phyloP scores from a whole-genome alignment of 352 stramenopile species.

The Achlya hypogyna region DNA sequence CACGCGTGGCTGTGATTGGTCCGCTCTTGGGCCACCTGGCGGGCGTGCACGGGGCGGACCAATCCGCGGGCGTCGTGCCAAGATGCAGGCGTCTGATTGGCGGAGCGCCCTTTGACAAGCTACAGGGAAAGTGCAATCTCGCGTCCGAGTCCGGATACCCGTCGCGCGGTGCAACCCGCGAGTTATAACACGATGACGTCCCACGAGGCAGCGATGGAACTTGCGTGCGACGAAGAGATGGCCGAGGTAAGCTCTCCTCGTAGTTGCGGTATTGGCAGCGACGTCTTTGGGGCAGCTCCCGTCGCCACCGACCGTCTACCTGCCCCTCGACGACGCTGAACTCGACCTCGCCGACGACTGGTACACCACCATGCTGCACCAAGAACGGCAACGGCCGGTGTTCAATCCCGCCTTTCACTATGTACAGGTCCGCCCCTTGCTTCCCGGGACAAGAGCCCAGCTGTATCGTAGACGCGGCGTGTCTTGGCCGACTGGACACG shows the following conservation, averaged over 20 bases:
- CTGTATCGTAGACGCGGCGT: slow-evolving; percentile 9
- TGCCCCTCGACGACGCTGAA: neutral
- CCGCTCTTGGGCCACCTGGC: neutral
- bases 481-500: slow-evolving; percentile 58
- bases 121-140: neutral
- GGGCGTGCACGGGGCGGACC: too few species aligned
- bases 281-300: neutral
- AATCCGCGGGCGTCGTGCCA: neutral
- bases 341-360: slow-evolving; percentile 16
- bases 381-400: neutral
- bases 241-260: neutral
- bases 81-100: neutral
- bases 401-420: slow-evolving; percentile 5
- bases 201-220: neutral
- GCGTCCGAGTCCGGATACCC: slow-evolving; percentile 3
- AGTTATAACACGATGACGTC: slow-evolving; percentile 2
- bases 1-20: neutral
- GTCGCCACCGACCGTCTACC: too few species aligned
- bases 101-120: neutral
- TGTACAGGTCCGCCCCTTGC: too few species aligned
- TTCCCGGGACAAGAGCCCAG: too few species aligned
- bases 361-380: slow-evolving; percentile 17
- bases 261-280: neutral
- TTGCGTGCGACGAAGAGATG: neutral
- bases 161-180: neutral